phyloP scores from a whole-genome alignment of 768 basidiomycete genomes.

The Boletus rubroflammeus region DNA sequence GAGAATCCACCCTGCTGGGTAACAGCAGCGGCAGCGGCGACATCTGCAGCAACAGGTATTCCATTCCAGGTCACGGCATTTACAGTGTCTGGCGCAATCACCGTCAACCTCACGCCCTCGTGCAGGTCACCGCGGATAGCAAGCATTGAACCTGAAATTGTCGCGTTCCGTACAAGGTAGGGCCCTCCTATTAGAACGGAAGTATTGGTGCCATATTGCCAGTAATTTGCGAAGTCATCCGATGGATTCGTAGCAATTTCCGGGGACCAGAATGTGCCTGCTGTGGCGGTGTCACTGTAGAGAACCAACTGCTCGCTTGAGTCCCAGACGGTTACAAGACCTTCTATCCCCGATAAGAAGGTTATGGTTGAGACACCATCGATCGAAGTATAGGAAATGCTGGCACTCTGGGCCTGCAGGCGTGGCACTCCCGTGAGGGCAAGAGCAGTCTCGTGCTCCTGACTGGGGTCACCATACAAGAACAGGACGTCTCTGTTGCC shows the following conservation, averaged over 20 bases:
- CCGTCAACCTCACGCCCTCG: conserved; percentile 50
- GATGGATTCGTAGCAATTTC: conserved; percentile 42
- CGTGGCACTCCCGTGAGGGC: conserved; percentile 46
- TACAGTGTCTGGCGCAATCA: conserved; percentile 58
- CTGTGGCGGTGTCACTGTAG: conserved; percentile 62
- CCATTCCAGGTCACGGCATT: conserved; percentile 73
- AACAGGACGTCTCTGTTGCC: conserved; percentile 62
- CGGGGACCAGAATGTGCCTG: conserved; percentile 76
- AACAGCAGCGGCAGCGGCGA: conserved; percentile 27
- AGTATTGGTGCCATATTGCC: conserved; percentile 69
- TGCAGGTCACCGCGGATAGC: conserved; percentile 69
- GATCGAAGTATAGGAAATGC: conserved; percentile 22
- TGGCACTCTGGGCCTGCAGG: conserved; percentile 24
- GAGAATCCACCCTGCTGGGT: conserved; percentile 45
- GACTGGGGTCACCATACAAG: conserved; percentile 52
- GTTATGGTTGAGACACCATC: conserved; percentile 43
- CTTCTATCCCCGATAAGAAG: conserved; percentile 54
- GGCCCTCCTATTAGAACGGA: conserved; percentile 66
- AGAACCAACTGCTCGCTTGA: conserved; percentile 64
- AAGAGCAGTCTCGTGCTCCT: conserved; percentile 55
- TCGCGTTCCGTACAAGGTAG: conserved; percentile 58
- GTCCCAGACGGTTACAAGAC: conserved; percentile 63
- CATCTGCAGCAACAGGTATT: conserved; percentile 35
- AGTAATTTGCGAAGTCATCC: conserved; percentile 55
- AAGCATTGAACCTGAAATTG: conserved; percentile 46